Base-by-base conservation (phyloP, 176 grass and related monocot species). In the Bromus sterilis region DNA sequence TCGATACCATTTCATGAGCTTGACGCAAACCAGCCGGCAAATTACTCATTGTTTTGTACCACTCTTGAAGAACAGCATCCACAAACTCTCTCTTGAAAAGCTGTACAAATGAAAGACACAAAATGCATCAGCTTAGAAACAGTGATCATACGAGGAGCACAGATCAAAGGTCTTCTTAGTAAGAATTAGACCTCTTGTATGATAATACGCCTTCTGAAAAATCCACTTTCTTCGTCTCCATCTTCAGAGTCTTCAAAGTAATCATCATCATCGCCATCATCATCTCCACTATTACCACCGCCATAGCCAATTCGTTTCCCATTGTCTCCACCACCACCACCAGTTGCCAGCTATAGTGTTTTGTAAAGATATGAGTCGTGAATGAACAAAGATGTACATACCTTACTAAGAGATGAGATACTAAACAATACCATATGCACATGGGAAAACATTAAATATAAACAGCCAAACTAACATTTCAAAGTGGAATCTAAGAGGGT, bases 231-330 rank as follows among this genome's bases (percentile, higher is more conserved):
- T 69, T 90, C 91, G 46, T 88, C 88, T 35, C 72, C 91, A 79
- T 93, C 91, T 56, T 90, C 91, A 71, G 89, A 93, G 31, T 93
- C 91, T 82, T 85, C 91, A 78, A 90, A 90, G 58, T 93, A 93
- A 56, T 93, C 88, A 80, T 93, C 91, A 76, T 93, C 88, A 42
- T 93, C 91, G 15, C 83, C 90, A 74, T 82, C 88, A 59, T 93
- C 91, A 84, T 93, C 91, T 53, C 87, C 91, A 40, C 91, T 86
- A 66, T 94, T 89, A 59, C 91, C 91, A 10, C 91, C 88, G 56
- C 91, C 91, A 79, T 88, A 86, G 25, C 82, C 66, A 83, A 87
- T 94, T 71, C 79, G 83, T 73, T 90, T 94, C 16, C 91, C 88
- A 61, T 91, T 94, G 55, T 91, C 88, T 55, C 91, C 91, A 80